Conservation (phyloP, 1,139 yeast species). For the Saccharomyces uvarum region DNA sequence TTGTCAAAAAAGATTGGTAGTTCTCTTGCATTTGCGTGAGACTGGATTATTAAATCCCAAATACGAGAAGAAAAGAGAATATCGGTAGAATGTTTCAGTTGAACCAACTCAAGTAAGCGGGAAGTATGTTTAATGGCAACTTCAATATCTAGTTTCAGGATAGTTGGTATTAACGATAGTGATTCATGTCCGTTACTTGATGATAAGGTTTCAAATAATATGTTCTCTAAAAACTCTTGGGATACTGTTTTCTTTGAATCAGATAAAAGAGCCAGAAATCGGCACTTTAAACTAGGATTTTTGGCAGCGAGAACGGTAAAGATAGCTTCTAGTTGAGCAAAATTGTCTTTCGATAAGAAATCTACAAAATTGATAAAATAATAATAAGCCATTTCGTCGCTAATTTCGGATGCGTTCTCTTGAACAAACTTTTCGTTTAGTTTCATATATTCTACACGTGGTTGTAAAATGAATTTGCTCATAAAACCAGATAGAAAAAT, state of each 20-base stretch:
- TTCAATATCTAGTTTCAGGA: conserved; percentile 46
- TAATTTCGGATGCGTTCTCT: conserved; percentile 8
- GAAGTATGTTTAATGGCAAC: conserved; percentile 37
- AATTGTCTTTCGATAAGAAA: conserved; percentile 23
- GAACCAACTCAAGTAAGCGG: conserved; percentile 30
- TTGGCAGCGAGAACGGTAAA: conserved; percentile 35
- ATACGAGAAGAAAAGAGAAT: conserved; percentile 20
- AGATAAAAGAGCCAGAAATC: conserved; percentile 34
- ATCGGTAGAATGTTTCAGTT: conserved; percentile 17
- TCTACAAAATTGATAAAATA: conserved; percentile 23
- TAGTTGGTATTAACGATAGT: conserved; percentile 35
- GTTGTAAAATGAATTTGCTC: conserved; percentile 16
- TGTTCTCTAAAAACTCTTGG: conserved; percentile 36
- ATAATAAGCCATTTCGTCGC: conserved; percentile 9
- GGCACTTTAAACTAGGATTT: conserved; percentile 30
- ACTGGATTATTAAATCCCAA: conserved; percentile 39
- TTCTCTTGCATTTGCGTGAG: conserved; percentile 55
- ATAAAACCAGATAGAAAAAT: conserved; percentile 10
- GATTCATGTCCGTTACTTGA: conserved; percentile 12
- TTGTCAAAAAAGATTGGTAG: conserved; percentile 39
- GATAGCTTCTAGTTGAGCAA: conserved; percentile 36
- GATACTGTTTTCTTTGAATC: conserved; percentile 44
- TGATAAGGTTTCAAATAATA: conserved; percentile 28
- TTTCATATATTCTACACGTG: conserved; percentile 12
- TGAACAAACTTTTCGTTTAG: conserved; percentile 18